A percentile compares a stretch with the other conserved stretches of the same genome.
phyloP scores from a whole-genome alignment of 164 flowering plant species.

The Taxillus chinensis region DNA sequence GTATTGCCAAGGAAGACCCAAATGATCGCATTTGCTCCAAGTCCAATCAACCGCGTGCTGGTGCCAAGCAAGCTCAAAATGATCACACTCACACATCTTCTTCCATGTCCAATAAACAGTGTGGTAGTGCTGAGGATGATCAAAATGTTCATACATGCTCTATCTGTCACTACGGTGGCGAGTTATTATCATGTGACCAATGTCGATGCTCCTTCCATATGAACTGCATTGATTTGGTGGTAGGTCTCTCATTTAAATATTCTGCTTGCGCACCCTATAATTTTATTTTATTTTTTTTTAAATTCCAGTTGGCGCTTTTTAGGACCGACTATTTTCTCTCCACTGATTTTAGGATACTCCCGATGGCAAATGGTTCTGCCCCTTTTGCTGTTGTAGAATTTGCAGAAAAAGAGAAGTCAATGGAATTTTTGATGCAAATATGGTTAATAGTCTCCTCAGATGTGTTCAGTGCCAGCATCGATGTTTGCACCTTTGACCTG shows the following conservation, averaged over 20 bases:
- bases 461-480: constrained; percentile 68
- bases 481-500: constrained; percentile 39
- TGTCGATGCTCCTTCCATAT: constrained; percentile 80
- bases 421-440: constrained; percentile 11
- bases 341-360: constrained; percentile 44
- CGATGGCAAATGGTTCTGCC: constrained; percentile 87
- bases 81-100: too few relatives aligned
- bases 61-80: too few relatives aligned
- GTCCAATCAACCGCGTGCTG: too few relatives aligned
- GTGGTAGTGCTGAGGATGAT: too few relatives aligned
- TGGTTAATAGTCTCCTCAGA: constrained; percentile 20
- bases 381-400: constrained; percentile 63
- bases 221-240: constrained; percentile 64
- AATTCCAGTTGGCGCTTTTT: too few relatives aligned
- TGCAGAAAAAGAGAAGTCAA: constrained; percentile 37
- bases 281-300: too few relatives aligned
- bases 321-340: background rate
- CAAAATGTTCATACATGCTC: constrained; percentile 25
- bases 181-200: constrained; percentile 59
- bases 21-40: constrained; percentile 35
- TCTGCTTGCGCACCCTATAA: background rate
- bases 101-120: too few relatives aligned
- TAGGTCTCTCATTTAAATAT: constrained; percentile 10
- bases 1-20: constrained; percentile 14
- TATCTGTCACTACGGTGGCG: constrained; percentile 75